Percentiles rank a stretch among this genome's conserved stretches.
phyloP scores from a whole-genome alignment of 371 early-diverging fungal species.

The Actinomortierella ambigua region DNA sequence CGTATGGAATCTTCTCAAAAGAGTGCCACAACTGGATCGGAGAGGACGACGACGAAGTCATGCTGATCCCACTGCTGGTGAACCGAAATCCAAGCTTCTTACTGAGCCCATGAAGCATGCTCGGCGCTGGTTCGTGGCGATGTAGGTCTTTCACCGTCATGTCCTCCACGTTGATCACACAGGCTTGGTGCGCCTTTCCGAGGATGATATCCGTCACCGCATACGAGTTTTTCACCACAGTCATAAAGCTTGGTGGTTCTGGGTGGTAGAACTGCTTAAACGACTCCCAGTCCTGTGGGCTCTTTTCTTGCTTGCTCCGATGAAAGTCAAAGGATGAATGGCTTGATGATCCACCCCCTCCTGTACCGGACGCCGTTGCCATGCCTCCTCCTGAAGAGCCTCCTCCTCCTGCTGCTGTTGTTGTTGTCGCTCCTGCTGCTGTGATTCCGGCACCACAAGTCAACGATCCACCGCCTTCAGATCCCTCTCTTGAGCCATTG shows the following conservation, averaged over 20 bases:
- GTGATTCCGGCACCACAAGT: no score
- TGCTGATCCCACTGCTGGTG: neutral
- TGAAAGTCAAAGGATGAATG: neutral
- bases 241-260: slow-evolving; percentile 43
- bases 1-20: slow-evolving; percentile 44
- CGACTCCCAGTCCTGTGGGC: slow-evolving; percentile 22
- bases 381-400: neutral
- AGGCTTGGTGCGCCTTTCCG: slow-evolving; percentile 34
- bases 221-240: slow-evolving; percentile 34
- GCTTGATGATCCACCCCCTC: slow-evolving; percentile 11
- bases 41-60: no score
- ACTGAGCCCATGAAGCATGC: slow-evolving; percentile 18
- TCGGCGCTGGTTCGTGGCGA: slow-evolving; percentile 10
- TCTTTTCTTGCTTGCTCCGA: neutral
- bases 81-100: slow-evolving; percentile 35
- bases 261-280: slow-evolving; percentile 44
- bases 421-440: neutral
- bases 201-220: slow-evolving; percentile 41
- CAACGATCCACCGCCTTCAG: no score
- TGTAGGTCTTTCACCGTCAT: slow-evolving; percentile 42
- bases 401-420: no score
- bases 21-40: slow-evolving; percentile 27
- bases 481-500: neutral
- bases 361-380: neutral
- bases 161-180: slow-evolving; percentile 33